Evolutionary conservation across 352 stramenopile genomes (phyloP), one percentile per base, ranked within the genome.

Genomic region (Phytophthora nicotianae): DNA sequence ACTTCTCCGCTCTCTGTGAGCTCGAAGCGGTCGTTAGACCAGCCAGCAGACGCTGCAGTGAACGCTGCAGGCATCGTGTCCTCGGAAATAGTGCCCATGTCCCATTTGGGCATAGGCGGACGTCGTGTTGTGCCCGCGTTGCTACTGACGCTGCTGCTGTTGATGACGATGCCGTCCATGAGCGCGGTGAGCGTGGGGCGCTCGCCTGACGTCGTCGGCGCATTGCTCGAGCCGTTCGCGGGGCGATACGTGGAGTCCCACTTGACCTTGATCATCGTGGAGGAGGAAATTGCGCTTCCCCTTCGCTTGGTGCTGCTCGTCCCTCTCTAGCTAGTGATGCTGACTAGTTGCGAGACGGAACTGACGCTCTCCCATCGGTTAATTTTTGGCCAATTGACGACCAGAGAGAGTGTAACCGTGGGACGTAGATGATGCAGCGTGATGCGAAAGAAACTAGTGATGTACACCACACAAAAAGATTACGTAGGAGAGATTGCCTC

Each of bases 81-180:
- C 49, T 92, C 83, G 2, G 77, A 82, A 60, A 92, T 92, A 23
- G 83, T 90, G n/a, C 82, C 83, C 83, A 92, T 92, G 54, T 89
- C 81, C 76, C 75, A 81, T 50, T 64, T 68, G 3, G 51, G 57
- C 35, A 75, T 59, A 8, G 70, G 74, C 0, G 67, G 52, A 9
- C 70, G 66, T 8, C 70, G 64, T 1, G 50, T 29, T 8, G n/a
- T 42, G 21, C 35, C 43, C 23, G 45, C 43, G 26, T 63, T 63
- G 52, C 52, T 67, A 29, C 49, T 70, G 26, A 26, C 56, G 21
- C 48, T 58, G 45, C 33, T 59, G 29, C 54, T 69, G 16, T 8
- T 75, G 45, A 69, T 68, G 19, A 70, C 68, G 43, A 81, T 72
- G 26, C 72, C 69, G 51, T 83, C 75, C 60, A 82, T 76, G 17